These are phyloP conservation scores for Cryphonectria nitschkei DNA, from an alignment of 2,329 filamentous ascomycete species.

Conservation along the genomic window DNA sequence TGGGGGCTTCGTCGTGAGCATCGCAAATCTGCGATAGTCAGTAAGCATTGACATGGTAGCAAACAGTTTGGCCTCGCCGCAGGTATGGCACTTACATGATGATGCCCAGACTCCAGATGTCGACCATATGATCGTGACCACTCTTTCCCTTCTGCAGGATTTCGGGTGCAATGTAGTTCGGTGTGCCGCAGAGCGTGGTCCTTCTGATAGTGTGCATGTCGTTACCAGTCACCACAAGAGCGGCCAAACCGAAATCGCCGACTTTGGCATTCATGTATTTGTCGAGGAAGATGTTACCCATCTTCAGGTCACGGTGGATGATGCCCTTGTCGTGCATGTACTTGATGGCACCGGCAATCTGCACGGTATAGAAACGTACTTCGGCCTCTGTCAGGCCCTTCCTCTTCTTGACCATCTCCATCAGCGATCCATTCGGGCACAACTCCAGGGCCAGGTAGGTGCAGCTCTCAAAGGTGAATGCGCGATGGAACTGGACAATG, in stretches of 20 bases:
- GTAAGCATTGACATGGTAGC: constrained; percentile 18
- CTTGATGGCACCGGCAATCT: constrained; percentile 95
- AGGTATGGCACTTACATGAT: constrained; percentile 70
- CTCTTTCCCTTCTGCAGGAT: constrained; percentile 93
- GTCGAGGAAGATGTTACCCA: constrained; percentile 97
- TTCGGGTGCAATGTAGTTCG: constrained; percentile 97
- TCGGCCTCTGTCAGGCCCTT: constrained; percentile 92
- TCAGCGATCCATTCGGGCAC: constrained; percentile 92
- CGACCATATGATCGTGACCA: constrained; percentile 96
- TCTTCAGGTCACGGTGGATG: constrained; percentile 95
- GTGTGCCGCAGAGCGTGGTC: constrained; percentile 94
- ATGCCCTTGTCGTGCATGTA: constrained; percentile 96
- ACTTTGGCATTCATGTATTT: constrained; percentile 96
- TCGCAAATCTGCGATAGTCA: constrained; percentile 71
- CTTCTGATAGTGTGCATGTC: constrained; percentile 84
- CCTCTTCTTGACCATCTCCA: constrained; percentile 95
- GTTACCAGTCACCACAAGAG: constrained; percentile 85
- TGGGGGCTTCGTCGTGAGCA: constrained; percentile 93
- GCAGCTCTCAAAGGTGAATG: constrained; percentile 85
- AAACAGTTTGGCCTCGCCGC: not conserved
- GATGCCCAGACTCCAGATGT: constrained; percentile 97
- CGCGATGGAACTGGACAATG: constrained; percentile 92
- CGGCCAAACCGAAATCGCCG: constrained; percentile 94
- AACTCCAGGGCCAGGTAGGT: constrained; percentile 95
- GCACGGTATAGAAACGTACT: constrained; percentile 89